These are phyloP conservation scores for Fragosphaeria purpurea DNA, from an alignment of 2,329 filamentous ascomycete genomes.

Conservation along the genomic window DNA sequence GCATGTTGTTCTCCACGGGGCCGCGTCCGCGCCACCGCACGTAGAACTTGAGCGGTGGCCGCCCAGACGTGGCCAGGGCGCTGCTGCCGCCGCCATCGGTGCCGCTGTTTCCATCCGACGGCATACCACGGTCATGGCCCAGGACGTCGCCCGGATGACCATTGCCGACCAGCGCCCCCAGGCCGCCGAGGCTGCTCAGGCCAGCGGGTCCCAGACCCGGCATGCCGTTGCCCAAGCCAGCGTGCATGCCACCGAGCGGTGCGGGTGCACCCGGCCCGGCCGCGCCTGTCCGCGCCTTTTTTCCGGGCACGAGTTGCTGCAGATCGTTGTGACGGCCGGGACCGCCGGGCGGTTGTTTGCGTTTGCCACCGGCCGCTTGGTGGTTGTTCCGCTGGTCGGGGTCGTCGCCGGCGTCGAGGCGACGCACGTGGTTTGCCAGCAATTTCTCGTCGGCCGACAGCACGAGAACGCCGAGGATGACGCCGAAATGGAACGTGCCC, in stretches of 20 bases:
- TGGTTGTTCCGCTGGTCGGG: slow-evolving; percentile 7
- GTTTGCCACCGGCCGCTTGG: slow-evolving; percentile 13
- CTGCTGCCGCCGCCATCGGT: neutral
- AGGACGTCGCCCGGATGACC: neutral
- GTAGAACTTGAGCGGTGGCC: slow-evolving; percentile 15
- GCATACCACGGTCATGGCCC: neutral
- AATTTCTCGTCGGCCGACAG: slow-evolving; percentile 16
- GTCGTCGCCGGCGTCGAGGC: slow-evolving; percentile 14
- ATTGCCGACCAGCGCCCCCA: slow-evolving; percentile 9
- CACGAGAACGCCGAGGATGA: slow-evolving; percentile 21
- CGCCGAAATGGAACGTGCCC: slow-evolving; percentile 21
- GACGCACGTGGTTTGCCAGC: slow-evolving; percentile 17
- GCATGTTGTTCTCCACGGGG: slow-evolving; percentile 16
- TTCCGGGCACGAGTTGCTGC: neutral
- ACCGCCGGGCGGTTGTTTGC: slow-evolving; percentile 14
- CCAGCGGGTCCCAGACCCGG: slow-evolving; percentile 2
- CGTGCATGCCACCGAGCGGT: slow-evolving; percentile 4
- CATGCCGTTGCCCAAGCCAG: slow-evolving; percentile 8
- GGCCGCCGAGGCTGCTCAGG: slow-evolving; percentile 8
- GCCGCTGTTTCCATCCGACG: neutral
- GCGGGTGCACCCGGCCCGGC: slow-evolving; percentile 1
- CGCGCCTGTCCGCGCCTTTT: slow-evolving; percentile 1
- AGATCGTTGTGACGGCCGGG: slow-evolving; percentile 2
- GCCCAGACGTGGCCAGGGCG: neutral
- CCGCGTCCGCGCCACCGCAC: slow-evolving; percentile 18